phyloP scores from a whole-genome alignment of 805 yeast genomes.

The Lipomyces japonicus region DNA sequence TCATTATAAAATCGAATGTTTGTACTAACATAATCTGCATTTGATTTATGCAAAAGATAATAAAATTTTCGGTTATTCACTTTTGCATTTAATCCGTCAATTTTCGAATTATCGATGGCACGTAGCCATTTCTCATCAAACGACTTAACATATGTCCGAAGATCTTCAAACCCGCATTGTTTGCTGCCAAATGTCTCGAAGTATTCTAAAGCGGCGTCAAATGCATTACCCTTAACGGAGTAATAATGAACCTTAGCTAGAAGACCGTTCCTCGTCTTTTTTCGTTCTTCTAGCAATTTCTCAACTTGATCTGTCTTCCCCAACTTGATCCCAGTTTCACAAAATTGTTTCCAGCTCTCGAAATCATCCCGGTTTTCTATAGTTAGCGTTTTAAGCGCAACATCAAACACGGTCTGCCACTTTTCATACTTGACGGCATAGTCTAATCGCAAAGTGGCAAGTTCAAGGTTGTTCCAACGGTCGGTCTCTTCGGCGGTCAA shows the following conservation, averaged over 20 bases:
- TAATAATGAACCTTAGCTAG: constrained; percentile 52
- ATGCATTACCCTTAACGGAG: constrained; percentile 11
- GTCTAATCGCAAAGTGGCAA: constrained; percentile 45
- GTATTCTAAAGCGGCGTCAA: constrained; percentile 39
- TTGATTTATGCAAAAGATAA: constrained; percentile 33
- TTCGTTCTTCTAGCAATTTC: constrained; percentile 34
- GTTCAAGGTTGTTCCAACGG: constrained; percentile 53
- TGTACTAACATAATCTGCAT: constrained; percentile 32
- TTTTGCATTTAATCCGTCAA: neutral
- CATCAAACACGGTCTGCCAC: constrained; percentile 46
- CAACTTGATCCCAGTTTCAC: constrained; percentile 45
- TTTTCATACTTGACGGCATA: constrained; percentile 43
- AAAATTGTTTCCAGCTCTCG: constrained; percentile 62
- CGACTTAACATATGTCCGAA: constrained; percentile 40
- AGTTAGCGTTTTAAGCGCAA: constrained; percentile 43
- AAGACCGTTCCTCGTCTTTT: constrained; percentile 52
- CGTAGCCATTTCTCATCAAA: constrained; percentile 30
- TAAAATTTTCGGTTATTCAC: constrained; percentile 51
- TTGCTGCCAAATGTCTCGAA: constrained; percentile 50
- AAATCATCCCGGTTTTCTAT: constrained; percentile 62
- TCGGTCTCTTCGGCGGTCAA: constrained; percentile 27
- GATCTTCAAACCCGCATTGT: constrained; percentile 62
- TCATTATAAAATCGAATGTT: constrained; percentile 43
- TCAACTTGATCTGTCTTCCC: constrained; percentile 37
- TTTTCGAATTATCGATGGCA: constrained; percentile 7